Conservation (phyloP, 2,329 filamentous ascomycete genomes). For the Fusarium nelsonii region DNA sequence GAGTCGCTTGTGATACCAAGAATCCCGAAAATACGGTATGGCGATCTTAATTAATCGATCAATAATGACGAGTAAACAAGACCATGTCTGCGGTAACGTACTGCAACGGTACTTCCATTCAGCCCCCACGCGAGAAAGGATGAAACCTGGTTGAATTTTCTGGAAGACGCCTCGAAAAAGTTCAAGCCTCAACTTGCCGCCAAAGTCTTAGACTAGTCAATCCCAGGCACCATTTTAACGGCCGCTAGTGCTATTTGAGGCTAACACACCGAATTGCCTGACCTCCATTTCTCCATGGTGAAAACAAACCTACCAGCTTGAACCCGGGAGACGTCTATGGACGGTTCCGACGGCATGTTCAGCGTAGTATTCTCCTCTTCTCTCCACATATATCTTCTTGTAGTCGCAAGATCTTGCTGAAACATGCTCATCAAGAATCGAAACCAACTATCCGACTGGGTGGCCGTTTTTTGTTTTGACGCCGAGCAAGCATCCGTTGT, state of each 20-base stretch:
- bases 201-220: neutral
- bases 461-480: neutral
- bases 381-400: neutral
- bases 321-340: neutral
- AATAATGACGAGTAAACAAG: neutral
- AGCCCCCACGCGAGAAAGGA: neutral
- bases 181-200: slow-evolving; percentile 3
- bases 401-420: neutral
- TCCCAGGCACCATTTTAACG: neutral
- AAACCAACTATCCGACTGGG: neutral
- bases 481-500: neutral
- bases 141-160: neutral
- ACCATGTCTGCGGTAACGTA: neutral
- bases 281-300: neutral
- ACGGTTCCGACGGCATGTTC: slow-evolving; percentile 4
- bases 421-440: neutral
- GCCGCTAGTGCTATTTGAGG: neutral
- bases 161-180: neutral
- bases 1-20: neutral
- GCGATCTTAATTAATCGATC: slow-evolving; percentile 2
- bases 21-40: neutral
- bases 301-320: neutral
- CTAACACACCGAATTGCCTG: neutral
- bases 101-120: neutral
- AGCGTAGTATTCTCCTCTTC: neutral